Conservation (phyloP, 495 filamentous ascomycete genomes). For the Xylaria intraflava region DNA sequence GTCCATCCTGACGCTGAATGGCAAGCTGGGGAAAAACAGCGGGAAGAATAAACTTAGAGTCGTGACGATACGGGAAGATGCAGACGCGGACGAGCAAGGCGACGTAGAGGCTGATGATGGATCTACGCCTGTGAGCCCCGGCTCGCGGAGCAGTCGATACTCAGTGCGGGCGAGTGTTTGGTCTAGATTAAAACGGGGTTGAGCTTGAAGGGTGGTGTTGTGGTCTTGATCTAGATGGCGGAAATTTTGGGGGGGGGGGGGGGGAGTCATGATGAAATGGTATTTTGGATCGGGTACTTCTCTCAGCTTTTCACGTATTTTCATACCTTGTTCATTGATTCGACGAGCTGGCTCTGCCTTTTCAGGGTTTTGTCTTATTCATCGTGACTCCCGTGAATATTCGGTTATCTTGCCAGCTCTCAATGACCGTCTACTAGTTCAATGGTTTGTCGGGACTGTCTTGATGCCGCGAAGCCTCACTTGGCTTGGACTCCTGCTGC, state of each 20-base stretch:
- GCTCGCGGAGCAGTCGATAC: not conserved
- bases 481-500: no score
- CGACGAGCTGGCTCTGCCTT: no score
- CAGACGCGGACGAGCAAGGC: not conserved
- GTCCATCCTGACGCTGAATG: conserved; percentile 33
- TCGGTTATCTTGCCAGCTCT: no score
- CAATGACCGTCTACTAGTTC: no score
- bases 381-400: no score
- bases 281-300: no score
- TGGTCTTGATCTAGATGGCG: no score
- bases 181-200: conserved; percentile 4
- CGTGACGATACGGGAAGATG: conserved; percentile 1
- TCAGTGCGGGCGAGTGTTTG: not conserved
- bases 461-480: no score
- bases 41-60: not conserved
- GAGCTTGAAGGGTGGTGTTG: not conserved
- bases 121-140: conserved; percentile 6
- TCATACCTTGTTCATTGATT: no score
- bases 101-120: conserved; percentile 8
- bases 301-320: no score
- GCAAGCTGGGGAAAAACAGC: conserved; percentile 14
- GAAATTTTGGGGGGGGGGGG: not conserved
- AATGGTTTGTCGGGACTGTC: no score
- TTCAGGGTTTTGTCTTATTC: no score
- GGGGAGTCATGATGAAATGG: not conserved